Evolutionary conservation across 176 grass and related monocot species (phyloP).

Genomic region (Pontederia paniculata): DNA sequence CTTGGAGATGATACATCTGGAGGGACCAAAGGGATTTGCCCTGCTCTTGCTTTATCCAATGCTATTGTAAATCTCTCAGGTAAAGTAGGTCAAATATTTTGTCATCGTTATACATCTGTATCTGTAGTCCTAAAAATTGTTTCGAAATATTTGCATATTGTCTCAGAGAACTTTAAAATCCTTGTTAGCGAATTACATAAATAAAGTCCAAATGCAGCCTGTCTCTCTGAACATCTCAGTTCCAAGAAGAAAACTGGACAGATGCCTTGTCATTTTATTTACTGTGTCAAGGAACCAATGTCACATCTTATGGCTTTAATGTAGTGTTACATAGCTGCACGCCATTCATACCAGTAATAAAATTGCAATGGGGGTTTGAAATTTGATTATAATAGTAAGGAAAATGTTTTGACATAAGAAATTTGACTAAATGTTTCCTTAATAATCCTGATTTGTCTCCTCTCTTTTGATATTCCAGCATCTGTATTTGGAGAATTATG

Average conservation of each 20-base stretch:
- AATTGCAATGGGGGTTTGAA: too few relatives aligned
- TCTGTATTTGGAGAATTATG: slow-evolving; percentile 92
- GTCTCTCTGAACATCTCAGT: too few relatives aligned
- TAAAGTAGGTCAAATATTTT: slow-evolving; percentile 15
- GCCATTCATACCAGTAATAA: too few relatives aligned
- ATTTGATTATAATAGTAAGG: too few relatives aligned
- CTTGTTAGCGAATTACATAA: neutral
- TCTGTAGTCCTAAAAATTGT: neutral
- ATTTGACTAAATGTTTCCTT: neutral
- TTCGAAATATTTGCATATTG: neutral
- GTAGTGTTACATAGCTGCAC: too few relatives aligned
- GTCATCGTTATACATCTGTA: neutral
- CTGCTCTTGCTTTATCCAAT: slow-evolving; percentile 81
- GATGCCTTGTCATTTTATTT: too few relatives aligned
- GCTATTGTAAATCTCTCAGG: slow-evolving; percentile 82
- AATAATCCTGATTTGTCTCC: neutral
- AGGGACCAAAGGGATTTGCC: slow-evolving; percentile 51
- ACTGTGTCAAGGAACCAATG: too few relatives aligned
- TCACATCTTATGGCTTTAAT: too few relatives aligned
- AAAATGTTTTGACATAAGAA: neutral
- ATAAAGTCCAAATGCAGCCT: too few relatives aligned
- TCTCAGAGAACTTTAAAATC: neutral
- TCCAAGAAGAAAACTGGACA: too few relatives aligned
- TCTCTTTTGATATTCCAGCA: slow-evolving; percentile 26
- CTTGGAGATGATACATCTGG: slow-evolving; percentile 87